These are phyloP conservation scores for Roridomyces roridus DNA, from an alignment of 768 basidiomycete genomes.

Conservation along the genomic window DNA sequence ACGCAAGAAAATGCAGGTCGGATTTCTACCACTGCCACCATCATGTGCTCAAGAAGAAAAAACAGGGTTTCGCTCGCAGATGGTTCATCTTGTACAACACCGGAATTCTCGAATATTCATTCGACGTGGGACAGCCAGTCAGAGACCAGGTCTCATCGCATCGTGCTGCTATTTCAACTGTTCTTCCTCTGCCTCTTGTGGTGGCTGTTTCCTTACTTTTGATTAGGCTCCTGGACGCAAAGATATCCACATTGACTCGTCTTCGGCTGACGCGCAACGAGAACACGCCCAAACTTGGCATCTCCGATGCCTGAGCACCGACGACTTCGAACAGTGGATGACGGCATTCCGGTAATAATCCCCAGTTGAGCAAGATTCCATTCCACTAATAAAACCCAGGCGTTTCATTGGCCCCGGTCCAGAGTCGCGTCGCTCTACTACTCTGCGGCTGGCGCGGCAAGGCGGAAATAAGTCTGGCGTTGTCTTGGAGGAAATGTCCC, in stretches of 20 bases:
- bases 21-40: not conserved
- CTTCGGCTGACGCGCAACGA: no score
- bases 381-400: slow-evolving; percentile 44
- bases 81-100: slow-evolving; percentile 76
- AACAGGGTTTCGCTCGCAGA: slow-evolving; percentile 85
- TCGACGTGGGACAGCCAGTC: slow-evolving; percentile 72
- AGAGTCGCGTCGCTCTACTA: slow-evolving; percentile 51
- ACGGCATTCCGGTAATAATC: slow-evolving; percentile 66
- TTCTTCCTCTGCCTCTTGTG: no score
- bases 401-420: slow-evolving; percentile 62
- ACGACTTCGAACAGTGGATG: slow-evolving; percentile 82
- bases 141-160: slow-evolving; percentile 73
- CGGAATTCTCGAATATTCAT: slow-evolving; percentile 77
- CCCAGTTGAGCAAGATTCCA: slow-evolving; percentile 8
- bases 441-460: slow-evolving; percentile 48
- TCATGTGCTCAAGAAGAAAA: not conserved
- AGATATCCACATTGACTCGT: slow-evolving; percentile 82
- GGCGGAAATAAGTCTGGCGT: slow-evolving; percentile 56
- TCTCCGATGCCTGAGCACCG: slow-evolving; percentile 73
- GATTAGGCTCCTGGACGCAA: slow-evolving; percentile 71
- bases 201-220: no score
- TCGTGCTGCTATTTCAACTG: slow-evolving; percentile 80
- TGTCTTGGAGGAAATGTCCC: slow-evolving; percentile 71
- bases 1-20: slow-evolving; percentile 84
- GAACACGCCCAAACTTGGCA: slow-evolving; percentile 69